Evolutionary conservation across 2,329 filamentous ascomycete genomes (phyloP), one percentile per base, ranked within the genome.

Genomic region (Fusarium bactridioides): DNA sequence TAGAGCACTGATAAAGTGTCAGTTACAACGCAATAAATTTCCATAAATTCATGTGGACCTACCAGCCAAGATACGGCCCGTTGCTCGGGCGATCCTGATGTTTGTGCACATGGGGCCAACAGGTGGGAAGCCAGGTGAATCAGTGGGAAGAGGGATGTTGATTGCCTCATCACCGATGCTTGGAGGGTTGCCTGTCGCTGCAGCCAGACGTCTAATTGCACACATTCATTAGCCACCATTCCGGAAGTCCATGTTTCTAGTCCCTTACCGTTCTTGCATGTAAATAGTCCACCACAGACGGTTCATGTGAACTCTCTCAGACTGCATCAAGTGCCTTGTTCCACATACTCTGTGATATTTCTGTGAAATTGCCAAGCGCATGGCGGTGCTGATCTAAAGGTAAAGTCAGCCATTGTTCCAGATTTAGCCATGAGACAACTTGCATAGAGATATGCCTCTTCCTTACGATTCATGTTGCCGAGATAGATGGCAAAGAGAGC

Each of bases 231-330:
- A 73, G 67, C 5, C 5, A 12, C 4, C 11, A 5, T 40, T 23
- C 13, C 1, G 7, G 6, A 4, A 11, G 9, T 15, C 4, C 11
- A 5, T 10, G 1, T 9, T 12, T 29, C 12, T 15, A 3, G 7
- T 37, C 8, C 4, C 61, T 37, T 73, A 76, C 77, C 77, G 67
- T 61, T 79, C 78, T 59, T 79, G 78, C 77, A 78, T 78, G 15
- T 78, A 78, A 6, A 78, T 70, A 7, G 77, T 78, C 77, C 77
- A 78, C 75, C 76, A 78, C 21, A 78, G 66, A 10, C 77, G 73
- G 3, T 78, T 78, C 27, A 77, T 68, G 16, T 78, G 77, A 4
- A 77, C 73, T 48, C 71, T 73, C 33, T 77, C 75, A 10, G 75
- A 77, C 45, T 77, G 75, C 69, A 77, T 77, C 35, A 77, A 38